Percentiles rank a stretch among this genome's conserved stretches.
phyloP scores from a whole-genome alignment of 2,329 filamentous ascomycete species.

The Aquanectria penicillioides region DNA sequence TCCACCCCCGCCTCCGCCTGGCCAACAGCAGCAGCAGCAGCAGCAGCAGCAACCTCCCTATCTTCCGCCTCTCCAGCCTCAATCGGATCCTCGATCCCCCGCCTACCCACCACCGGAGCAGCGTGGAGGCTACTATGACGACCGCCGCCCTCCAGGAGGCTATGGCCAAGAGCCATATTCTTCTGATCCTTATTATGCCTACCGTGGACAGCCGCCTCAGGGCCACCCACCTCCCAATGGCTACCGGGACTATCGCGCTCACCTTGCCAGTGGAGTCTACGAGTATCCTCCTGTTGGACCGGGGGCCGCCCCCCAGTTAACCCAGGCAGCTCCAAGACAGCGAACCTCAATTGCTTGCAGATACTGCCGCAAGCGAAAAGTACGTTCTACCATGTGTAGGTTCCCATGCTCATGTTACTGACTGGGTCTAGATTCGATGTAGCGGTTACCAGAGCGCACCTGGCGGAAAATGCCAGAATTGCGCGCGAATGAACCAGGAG shows the following conservation, averaged over 20 bases:
- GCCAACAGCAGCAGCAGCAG: slow-evolving; percentile 43
- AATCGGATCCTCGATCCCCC: slow-evolving; percentile 46
- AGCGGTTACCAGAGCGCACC: slow-evolving; percentile 68
- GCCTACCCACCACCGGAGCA: slow-evolving; percentile 54
- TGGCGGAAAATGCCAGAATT: slow-evolving; percentile 69
- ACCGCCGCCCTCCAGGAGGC: slow-evolving; percentile 43
- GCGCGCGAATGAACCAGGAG: slow-evolving; percentile 69
- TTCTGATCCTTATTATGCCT: slow-evolving; percentile 48
- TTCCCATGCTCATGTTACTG: slow-evolving; percentile 1
- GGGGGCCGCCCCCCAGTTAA: slow-evolving; percentile 50
- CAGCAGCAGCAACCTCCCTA: slow-evolving; percentile 46
- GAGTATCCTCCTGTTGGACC: slow-evolving; percentile 48
- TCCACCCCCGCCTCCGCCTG: slow-evolving; percentile 23
- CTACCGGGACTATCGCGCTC: slow-evolving; percentile 42
- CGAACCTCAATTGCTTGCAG: slow-evolving; percentile 69
- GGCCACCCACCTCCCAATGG: slow-evolving; percentile 42
- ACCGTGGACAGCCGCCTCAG: slow-evolving; percentile 40
- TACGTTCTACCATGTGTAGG: slow-evolving; percentile 39
- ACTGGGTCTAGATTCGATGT: slow-evolving; percentile 62
- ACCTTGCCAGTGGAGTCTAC: slow-evolving; percentile 43
- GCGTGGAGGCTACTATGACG: slow-evolving; percentile 50
- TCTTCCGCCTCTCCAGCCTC: slow-evolving; percentile 52
- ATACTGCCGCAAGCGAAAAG: slow-evolving; percentile 71
- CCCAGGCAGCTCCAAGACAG: slow-evolving; percentile 65
- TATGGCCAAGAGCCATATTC: slow-evolving; percentile 49